These are phyloP conservation scores for Pleurotus tuoliensis DNA, from an alignment of 768 basidiomycete genomes.

Conservation along the genomic window DNA sequence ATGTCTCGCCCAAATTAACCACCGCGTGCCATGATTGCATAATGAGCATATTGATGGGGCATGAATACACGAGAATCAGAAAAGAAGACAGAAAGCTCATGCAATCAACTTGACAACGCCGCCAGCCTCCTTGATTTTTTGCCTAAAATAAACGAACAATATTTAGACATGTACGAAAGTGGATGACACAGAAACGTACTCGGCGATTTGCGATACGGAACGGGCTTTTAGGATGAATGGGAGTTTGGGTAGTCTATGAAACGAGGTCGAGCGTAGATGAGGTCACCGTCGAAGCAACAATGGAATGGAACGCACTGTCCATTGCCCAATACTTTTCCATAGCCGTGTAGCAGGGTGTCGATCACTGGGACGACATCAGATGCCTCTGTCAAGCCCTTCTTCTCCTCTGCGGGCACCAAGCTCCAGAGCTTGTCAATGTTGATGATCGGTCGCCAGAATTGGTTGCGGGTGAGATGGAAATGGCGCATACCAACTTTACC, in stretches of 20 bases:
- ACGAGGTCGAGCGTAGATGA: background rate
- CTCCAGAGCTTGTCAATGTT: constrained; percentile 98
- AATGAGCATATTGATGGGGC: constrained; percentile 5
- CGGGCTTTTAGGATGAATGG: constrained; percentile 99
- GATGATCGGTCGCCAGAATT: constrained; percentile 91
- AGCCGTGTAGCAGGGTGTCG: constrained; percentile 79
- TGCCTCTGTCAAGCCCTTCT: constrained; percentile 64
- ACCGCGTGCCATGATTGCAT: background rate
- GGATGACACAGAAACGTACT: constrained; percentile 40
- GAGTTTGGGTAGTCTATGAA: constrained; percentile 69
- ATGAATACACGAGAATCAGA: constrained; percentile 18
- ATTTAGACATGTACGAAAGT: background rate
- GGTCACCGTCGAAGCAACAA: background rate
- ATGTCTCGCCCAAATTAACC: too few species aligned
- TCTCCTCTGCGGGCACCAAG: constrained; percentile 83
- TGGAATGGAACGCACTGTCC: constrained; percentile 58
- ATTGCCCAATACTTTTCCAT: constrained; percentile 94
- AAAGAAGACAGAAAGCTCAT: constrained; percentile 40
- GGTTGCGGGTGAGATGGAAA: constrained; percentile 93
- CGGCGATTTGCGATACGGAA: constrained; percentile 85
- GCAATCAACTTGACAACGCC: constrained; percentile 93
- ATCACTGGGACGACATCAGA: constrained; percentile 93
- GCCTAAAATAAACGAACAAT: constrained; percentile 22
- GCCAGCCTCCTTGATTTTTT: constrained; percentile 89
- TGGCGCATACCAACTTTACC: constrained; percentile 99